phyloP scores from a whole-genome alignment of 2,329 filamentous ascomycete species.

The Orbilia blumenaviensis region DNA sequence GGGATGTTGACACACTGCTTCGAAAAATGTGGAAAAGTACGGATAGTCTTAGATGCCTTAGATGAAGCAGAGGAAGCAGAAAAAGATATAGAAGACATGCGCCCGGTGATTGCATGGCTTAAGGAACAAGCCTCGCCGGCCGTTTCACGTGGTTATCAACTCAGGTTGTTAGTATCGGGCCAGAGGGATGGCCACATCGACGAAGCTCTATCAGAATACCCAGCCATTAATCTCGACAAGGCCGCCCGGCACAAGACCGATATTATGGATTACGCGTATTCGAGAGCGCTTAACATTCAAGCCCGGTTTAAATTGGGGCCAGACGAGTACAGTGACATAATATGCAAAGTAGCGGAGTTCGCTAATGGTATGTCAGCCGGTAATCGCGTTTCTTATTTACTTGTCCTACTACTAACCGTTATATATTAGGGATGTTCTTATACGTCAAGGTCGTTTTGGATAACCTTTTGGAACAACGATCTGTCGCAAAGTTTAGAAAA shows the following conservation, averaged over 20 bases:
- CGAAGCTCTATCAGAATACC: background rate
- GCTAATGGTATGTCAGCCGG: background rate
- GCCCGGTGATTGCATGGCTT: background rate
- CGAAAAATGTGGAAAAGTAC: background rate
- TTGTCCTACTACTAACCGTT: background rate
- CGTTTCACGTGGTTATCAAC: background rate
- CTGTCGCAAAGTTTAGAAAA: constrained; percentile 54
- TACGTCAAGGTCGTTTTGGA: constrained; percentile 56
- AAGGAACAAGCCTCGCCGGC: background rate
- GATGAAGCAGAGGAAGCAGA: background rate
- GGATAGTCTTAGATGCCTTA: background rate
- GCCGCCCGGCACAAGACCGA: background rate
- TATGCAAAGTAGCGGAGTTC: background rate
- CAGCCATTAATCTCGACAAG: background rate
- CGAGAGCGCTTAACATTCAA: background rate
- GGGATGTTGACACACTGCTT: background rate
- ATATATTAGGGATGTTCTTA: constrained; percentile 49
- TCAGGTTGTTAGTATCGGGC: background rate
- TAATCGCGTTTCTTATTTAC: background rate
- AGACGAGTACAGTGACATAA: background rate
- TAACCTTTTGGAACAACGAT: constrained; percentile 54
- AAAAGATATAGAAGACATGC: background rate
- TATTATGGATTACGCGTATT: background rate
- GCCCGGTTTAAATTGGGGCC: background rate
- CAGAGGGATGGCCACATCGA: constrained; percentile 7